Percentiles rank a stretch among this genome's conserved stretches.
Conservation (phyloP, 495 filamentous ascomycete genomes). For the Xylaria grammica region DNA sequence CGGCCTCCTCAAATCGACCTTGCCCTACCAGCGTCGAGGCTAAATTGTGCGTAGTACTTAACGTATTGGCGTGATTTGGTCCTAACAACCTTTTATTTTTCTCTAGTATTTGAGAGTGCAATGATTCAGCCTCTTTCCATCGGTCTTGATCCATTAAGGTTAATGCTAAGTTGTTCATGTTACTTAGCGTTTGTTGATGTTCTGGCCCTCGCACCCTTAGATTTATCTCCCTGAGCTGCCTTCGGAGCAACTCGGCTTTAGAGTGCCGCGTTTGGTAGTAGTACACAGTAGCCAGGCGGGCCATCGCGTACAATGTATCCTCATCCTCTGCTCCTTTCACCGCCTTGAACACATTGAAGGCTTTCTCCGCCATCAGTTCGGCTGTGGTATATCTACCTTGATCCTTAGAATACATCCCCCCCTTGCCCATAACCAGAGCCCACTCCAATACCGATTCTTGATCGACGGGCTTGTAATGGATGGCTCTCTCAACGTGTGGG, state of each 20-base stretch:
- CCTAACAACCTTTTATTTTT: not conserved
- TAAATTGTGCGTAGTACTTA: not conserved
- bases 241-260: slow-evolving; percentile 18
- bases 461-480: not conserved
- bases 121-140: not conserved
- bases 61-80: not conserved
- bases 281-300: not conserved
- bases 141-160: not conserved
- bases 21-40: not conserved
- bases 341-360: not conserved
- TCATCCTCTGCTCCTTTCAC: not conserved
- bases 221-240: not conserved
- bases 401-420: not conserved
- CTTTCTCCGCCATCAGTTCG: slow-evolving; percentile 2
- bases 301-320: not conserved
- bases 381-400: slow-evolving; percentile 16
- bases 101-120: not conserved
- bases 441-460: not conserved
- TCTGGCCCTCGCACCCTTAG: not conserved
- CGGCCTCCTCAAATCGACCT: not conserved
- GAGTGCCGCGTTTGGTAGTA: not conserved
- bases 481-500: slow-evolving; percentile 1
- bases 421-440: not conserved
- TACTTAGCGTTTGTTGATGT: not conserved
- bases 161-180: not conserved